These are phyloP conservation scores for Aspergillus sparsus DNA, from an alignment of 495 filamentous ascomycete genomes.

Conservation along the genomic window DNA sequence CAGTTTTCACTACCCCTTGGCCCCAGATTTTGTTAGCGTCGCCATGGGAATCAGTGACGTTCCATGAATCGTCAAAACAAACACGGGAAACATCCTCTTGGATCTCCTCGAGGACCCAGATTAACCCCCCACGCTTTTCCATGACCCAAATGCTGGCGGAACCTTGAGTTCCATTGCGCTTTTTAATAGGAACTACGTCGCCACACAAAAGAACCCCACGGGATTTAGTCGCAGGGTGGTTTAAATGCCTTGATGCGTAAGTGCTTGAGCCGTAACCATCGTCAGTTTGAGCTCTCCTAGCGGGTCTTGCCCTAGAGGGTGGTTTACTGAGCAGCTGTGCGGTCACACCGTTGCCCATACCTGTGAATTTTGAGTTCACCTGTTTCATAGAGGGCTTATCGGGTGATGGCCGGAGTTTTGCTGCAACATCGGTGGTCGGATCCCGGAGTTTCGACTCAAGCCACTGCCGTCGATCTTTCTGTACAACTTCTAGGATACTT, in stretches of 20 bases:
- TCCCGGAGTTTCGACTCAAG: slow-evolving; percentile 80
- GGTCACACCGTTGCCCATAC: slow-evolving; percentile 77
- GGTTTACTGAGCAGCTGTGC: slow-evolving; percentile 86
- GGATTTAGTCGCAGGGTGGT: slow-evolving; percentile 71
- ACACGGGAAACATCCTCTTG: slow-evolving; percentile 86
- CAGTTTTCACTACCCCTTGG: slow-evolving; percentile 59
- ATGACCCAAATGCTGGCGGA: slow-evolving; percentile 97
- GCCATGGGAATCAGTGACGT: slow-evolving; percentile 66
- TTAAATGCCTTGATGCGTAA: slow-evolving; percentile 48
- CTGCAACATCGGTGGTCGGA: slow-evolving; percentile 51
- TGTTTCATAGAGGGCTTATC: slow-evolving; percentile 42
- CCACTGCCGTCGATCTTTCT: slow-evolving; percentile 84
- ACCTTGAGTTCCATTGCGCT: slow-evolving; percentile 86
- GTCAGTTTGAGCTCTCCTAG: slow-evolving; percentile 67
- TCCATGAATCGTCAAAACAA: slow-evolving; percentile 70
- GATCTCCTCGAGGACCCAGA: slow-evolving; percentile 98
- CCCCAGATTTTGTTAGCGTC: slow-evolving; percentile 80
- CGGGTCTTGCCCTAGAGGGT: slow-evolving; percentile 64
- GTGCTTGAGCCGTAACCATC: slow-evolving; percentile 71
- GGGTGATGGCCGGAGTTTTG: slow-evolving; percentile 38
- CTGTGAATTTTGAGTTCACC: slow-evolving; percentile 52
- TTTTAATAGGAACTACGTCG: slow-evolving; percentile 95
- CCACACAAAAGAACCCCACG: slow-evolving; percentile 92
- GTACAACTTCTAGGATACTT: slow-evolving; percentile 92
- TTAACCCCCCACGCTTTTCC: slow-evolving; percentile 89